Evolutionary conservation across 192 early-diverging fungal genomes (phyloP).

Genomic region (Coemansia reversa): DNA sequence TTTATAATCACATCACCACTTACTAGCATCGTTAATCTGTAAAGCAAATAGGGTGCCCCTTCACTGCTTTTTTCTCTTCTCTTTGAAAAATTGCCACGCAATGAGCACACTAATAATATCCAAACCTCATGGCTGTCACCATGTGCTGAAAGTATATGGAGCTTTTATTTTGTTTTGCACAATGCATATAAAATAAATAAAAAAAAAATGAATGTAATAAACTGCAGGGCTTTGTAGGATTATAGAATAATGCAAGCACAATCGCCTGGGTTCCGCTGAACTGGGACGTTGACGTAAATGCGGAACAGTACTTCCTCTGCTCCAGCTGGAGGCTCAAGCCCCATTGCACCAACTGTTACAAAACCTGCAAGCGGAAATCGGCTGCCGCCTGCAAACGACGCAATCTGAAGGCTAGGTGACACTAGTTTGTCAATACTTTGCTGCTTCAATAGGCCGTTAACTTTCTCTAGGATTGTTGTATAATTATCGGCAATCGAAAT

Average conservation of each 20-base stretch:
- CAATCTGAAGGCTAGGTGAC: not conserved
- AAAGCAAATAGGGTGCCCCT: not conserved
- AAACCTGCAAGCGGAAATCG: not conserved
- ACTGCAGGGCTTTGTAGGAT: not conserved
- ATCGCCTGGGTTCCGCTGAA: not conserved
- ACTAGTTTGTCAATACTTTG: not conserved
- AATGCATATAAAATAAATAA: not conserved
- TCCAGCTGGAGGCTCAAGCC: not conserved
- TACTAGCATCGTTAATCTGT: not conserved
- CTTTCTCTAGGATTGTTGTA: not conserved
- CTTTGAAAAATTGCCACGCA: not conserved
- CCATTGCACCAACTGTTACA: not conserved
- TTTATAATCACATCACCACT: not conserved
- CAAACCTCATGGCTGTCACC: no score
- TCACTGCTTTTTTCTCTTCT: not conserved
- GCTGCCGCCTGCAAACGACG: not conserved
- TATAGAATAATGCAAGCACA: not conserved
- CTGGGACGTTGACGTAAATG: not conserved
- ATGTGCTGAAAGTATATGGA: not conserved
- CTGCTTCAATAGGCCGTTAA: not conserved
- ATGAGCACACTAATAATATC: no score
- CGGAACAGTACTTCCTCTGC: not conserved
- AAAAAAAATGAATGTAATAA: not conserved
- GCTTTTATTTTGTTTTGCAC: not conserved
- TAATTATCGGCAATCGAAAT: not conserved